Evolutionary conservation across 306 rosid species (phyloP).

Genomic region (Dryas drummondii): DNA sequence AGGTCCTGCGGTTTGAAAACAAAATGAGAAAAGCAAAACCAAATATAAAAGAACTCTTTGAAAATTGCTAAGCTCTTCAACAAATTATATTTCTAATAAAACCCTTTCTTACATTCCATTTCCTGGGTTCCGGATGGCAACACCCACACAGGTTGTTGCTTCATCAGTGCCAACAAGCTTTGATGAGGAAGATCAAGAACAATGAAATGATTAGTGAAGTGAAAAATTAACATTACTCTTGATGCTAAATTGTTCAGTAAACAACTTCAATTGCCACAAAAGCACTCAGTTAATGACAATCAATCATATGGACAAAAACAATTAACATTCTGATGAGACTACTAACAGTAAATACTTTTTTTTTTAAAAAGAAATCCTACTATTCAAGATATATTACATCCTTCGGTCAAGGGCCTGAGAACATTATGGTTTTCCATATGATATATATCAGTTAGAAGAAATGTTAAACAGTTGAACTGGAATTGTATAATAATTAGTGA

Average conservation of each 20-base stretch:
- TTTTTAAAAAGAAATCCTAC: no score
- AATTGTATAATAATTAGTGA: neutral
- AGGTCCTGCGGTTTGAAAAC: conserved; percentile 46
- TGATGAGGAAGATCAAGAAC: conserved; percentile 1
- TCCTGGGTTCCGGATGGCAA: conserved; percentile 61
- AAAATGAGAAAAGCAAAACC: conserved; percentile 17
- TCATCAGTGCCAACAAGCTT: conserved; percentile 94
- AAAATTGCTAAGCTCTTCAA: conserved; percentile 10
- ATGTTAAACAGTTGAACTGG: neutral
- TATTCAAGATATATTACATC: no score
- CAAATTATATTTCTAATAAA: conserved; percentile 5
- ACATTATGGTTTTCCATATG: neutral
- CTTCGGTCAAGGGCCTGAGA: neutral
- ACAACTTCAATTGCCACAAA: neutral
- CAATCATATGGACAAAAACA: neutral
- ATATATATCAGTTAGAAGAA: neutral
- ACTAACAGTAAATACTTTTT: no score
- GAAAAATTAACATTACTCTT: neutral
- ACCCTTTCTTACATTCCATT: conserved; percentile 67
- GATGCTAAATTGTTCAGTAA: neutral
- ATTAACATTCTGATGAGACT: neutral
- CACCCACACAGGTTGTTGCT: conserved; percentile 90
- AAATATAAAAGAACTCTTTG: neutral
- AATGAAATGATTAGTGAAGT: conserved; percentile 1
- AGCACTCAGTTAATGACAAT: no score